phyloP scores from a whole-genome alignment of 164 flowering plant genomes.

The Magnolia officinalis region DNA sequence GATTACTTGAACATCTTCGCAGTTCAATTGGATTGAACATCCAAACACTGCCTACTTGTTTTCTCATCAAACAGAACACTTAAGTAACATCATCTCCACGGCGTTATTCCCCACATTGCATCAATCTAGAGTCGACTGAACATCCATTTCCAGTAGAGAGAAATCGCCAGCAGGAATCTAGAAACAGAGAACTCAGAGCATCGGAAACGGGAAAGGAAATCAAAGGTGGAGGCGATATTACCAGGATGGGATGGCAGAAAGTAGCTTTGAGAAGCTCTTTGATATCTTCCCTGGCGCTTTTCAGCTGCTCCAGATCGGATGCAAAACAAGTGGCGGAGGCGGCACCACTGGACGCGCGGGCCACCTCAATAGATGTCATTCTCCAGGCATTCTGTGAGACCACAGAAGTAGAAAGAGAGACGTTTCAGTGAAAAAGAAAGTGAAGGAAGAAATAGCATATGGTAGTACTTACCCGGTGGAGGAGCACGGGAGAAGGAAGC shows the following conservation, averaged over 20 bases:
- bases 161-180: too few species aligned
- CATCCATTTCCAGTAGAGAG: too few species aligned
- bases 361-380: not conserved
- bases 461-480: not conserved
- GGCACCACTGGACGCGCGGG: slow-evolving; percentile 9
- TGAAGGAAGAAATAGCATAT: not conserved
- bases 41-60: too few species aligned
- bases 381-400: not conserved
- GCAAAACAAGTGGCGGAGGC: slow-evolving; percentile 47
- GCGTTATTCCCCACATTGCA: too few species aligned
- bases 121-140: too few species aligned
- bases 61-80: too few species aligned
- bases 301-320: slow-evolving; percentile 74
- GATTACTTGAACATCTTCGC: too few species aligned
- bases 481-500: not conserved
- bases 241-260: slow-evolving; percentile 88
- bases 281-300: slow-evolving; percentile 78
- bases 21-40: too few species aligned
- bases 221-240: slow-evolving; percentile 12
- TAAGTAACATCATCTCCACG: too few species aligned
- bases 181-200: not conserved
- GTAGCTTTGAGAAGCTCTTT: slow-evolving; percentile 60
- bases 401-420: not conserved
- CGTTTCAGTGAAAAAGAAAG: not conserved
- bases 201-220: not conserved